Percentiles rank a stretch among this genome's conserved stretches.
phyloP scores from a whole-genome alignment of 2,329 filamentous ascomycete genomes.

The Malbranchea zuffiana region DNA sequence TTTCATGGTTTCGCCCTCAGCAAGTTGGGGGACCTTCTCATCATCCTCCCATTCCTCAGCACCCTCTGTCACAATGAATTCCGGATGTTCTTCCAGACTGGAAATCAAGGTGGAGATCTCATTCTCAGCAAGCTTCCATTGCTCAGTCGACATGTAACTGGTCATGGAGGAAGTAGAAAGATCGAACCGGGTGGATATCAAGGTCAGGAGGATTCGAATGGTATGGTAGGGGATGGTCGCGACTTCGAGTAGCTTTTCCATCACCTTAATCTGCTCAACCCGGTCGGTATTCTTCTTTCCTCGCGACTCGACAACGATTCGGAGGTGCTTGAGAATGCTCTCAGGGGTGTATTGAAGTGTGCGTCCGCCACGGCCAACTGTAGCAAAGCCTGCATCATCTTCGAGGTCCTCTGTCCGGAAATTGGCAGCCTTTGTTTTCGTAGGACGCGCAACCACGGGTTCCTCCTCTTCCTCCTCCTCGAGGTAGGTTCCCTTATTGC shows the following conservation, averaged over 20 bases:
- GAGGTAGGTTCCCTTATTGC: slow-evolving; percentile 79
- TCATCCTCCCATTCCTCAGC: slow-evolving; percentile 99
- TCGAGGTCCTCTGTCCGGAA: slow-evolving; percentile 36
- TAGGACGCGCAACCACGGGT: slow-evolving; percentile 39
- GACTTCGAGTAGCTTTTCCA: slow-evolving; percentile 93
- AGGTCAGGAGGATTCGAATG: slow-evolving; percentile 79
- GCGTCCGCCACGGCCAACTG: slow-evolving; percentile 79
- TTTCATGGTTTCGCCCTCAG: slow-evolving; percentile 66
- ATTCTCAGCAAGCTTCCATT: slow-evolving; percentile 90
- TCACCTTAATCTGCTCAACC: slow-evolving; percentile 84
- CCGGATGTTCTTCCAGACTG: slow-evolving; percentile 65
- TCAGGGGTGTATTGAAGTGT: slow-evolving; percentile 87
- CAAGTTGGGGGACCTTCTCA: slow-evolving; percentile 73
- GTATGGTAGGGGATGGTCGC: slow-evolving; percentile 84
- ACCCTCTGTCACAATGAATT: slow-evolving; percentile 78
- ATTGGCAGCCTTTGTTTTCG: slow-evolving; percentile 40
- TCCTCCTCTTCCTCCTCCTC: slow-evolving; percentile 70
- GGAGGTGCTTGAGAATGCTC: slow-evolving; percentile 94
- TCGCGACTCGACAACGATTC: slow-evolving; percentile 84
- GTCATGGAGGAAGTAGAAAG: slow-evolving; percentile 61
- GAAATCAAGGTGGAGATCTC: slow-evolving; percentile 70
- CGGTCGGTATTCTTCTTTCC: slow-evolving; percentile 99
- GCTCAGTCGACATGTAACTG: slow-evolving; percentile 82
- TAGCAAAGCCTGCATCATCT: slow-evolving; percentile 74
- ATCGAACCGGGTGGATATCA: slow-evolving; percentile 92